These are phyloP conservation scores for Cryomyces minteri DNA, from an alignment of 495 filamentous ascomycete genomes.

Conservation along the genomic window DNA sequence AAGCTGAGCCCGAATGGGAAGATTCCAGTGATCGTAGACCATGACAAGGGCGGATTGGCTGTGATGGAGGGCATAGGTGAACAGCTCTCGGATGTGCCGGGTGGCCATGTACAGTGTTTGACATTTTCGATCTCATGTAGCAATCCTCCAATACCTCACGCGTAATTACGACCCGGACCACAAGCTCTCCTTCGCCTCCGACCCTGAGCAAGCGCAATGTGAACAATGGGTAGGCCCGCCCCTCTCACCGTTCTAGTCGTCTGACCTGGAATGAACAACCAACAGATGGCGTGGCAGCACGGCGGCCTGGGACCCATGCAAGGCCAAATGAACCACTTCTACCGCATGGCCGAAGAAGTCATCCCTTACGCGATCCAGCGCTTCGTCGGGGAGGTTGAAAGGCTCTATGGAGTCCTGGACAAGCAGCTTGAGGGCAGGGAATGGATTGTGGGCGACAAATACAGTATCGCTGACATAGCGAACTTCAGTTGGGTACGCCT, in stretches of 20 bases:
- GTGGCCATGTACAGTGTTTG: too few relatives aligned
- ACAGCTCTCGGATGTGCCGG: neutral
- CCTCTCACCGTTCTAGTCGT: too few relatives aligned
- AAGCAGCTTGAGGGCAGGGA: conserved; percentile 12
- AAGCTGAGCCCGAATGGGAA: conserved; percentile 18
- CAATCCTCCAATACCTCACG: conserved; percentile 18
- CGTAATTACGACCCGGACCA: conserved; percentile 20
- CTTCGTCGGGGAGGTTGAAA: conserved; percentile 20
- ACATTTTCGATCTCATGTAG: conserved; percentile 2
- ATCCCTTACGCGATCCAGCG: conserved; percentile 19
- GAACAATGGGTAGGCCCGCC: conserved; percentile 22
- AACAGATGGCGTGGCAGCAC: conserved; percentile 18
- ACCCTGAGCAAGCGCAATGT: conserved; percentile 12
- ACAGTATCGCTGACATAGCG: conserved; percentile 20
- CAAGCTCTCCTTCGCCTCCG: conserved; percentile 20
- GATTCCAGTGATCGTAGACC: conserved; percentile 21
- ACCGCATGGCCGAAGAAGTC: conserved; percentile 15
- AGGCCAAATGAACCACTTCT: conserved; percentile 21
- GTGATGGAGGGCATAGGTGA: conserved; percentile 14
- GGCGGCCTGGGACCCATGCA: conserved; percentile 22
- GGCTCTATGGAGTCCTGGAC: conserved; percentile 19
- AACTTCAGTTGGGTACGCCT: conserved; percentile 13
- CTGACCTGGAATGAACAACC: too few relatives aligned
- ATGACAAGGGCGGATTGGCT: conserved; percentile 17
- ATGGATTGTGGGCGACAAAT: conserved; percentile 21